These are phyloP conservation scores for Fusarium decemcellulare DNA, from an alignment of 2,329 filamentous ascomycete genomes.

Conservation along the genomic window DNA sequence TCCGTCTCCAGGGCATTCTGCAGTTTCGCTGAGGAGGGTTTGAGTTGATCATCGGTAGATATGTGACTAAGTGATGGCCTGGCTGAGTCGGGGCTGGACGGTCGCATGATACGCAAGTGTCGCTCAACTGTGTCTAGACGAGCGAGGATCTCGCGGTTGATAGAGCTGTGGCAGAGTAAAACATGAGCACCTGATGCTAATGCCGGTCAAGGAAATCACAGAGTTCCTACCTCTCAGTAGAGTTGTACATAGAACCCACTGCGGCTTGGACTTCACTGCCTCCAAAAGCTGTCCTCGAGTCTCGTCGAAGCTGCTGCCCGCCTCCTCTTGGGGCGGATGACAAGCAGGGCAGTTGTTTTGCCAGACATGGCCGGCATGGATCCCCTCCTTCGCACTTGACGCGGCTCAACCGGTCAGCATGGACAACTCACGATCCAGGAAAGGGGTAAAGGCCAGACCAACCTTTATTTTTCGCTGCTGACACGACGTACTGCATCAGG, in stretches of 20 bases:
- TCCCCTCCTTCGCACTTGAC: slow-evolving; percentile 35
- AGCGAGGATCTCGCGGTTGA: slow-evolving; percentile 17
- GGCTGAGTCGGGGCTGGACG: background rate
- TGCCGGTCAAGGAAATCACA: background rate
- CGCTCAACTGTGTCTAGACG: slow-evolving; percentile 26
- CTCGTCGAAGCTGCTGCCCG: slow-evolving; percentile 13
- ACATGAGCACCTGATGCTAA: background rate
- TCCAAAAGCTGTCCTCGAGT: background rate
- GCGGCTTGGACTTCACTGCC: background rate
- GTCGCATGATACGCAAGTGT: slow-evolving; percentile 16
- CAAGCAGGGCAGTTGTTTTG: slow-evolving; percentile 25
- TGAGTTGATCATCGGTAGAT: slow-evolving; percentile 21
- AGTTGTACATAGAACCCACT: background rate
- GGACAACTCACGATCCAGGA: too few species aligned
- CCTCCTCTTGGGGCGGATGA: slow-evolving; percentile 20
- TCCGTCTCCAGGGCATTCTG: slow-evolving; percentile 31
- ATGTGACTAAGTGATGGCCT: background rate
- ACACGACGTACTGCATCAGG: slow-evolving; percentile 29
- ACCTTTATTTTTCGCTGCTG: slow-evolving; percentile 40
- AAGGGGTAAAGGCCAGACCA: background rate
- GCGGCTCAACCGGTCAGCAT: background rate
- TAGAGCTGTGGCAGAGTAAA: background rate
- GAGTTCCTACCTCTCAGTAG: background rate
- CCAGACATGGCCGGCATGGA: slow-evolving; percentile 30
- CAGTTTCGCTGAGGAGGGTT: slow-evolving; percentile 10